phyloP scores from a whole-genome alignment of 2,329 filamentous ascomycete genomes.

The Geosmithia flava region DNA sequence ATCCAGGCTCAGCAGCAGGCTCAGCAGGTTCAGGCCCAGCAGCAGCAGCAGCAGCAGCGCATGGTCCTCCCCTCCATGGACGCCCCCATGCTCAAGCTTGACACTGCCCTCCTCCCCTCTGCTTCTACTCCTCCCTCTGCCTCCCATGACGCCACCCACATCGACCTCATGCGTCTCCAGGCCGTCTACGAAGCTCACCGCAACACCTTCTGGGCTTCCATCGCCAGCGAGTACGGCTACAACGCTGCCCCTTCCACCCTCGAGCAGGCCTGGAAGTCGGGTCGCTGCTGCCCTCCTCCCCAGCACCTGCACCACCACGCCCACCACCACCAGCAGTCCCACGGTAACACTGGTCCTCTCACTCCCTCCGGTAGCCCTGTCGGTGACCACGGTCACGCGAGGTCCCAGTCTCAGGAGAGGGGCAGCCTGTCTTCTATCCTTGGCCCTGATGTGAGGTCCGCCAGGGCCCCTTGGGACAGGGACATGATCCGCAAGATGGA shows the following conservation, averaged over 20 bases:
- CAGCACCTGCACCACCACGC: constrained; percentile 6
- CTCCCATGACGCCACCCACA: constrained; percentile 25
- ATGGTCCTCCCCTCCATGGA: constrained; percentile 19
- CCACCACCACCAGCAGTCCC: constrained; percentile 21
- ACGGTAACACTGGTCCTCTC: constrained; percentile 30
- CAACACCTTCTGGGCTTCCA: constrained; percentile 57
- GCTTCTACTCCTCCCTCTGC: constrained; percentile 6
- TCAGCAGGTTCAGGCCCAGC: background rate
- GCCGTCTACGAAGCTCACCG: constrained; percentile 60
- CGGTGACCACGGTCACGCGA: background rate
- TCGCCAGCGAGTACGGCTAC: constrained; percentile 60
- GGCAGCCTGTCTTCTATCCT: constrained; percentile 1
- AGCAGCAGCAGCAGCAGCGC: background rate
- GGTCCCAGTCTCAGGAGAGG: background rate
- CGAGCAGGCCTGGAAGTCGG: constrained; percentile 57
- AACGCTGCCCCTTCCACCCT: constrained; percentile 49
- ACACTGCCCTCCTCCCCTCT: constrained; percentile 35
- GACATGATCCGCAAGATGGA: constrained; percentile 3
- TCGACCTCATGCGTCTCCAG: constrained; percentile 55
- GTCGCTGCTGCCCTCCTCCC: constrained; percentile 18
- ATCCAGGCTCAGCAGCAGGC: background rate
- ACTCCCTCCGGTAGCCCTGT: constrained; percentile 37
- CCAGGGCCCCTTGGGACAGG: constrained; percentile 2
- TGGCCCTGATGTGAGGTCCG: background rate
- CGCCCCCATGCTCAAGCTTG: constrained; percentile 35